Evolutionary conservation across 179 eudicot species (phyloP).

Genomic region (Spinacia oleracea): DNA sequence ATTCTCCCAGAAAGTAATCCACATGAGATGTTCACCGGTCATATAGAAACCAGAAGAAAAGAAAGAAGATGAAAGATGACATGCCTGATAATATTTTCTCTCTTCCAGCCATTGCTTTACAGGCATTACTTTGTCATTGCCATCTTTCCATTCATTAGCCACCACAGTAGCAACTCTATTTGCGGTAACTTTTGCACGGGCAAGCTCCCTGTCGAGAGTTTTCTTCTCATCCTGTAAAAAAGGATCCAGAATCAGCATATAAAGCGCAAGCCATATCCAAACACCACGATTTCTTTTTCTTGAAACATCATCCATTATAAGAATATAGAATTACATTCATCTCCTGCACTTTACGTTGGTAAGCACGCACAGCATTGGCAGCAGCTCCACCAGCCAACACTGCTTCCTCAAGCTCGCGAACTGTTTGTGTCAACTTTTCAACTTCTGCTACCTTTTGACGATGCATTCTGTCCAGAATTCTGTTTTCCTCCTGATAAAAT

Average conservation of each 20-base stretch:
- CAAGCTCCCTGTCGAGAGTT: slow-evolving; percentile 45
- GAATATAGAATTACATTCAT: slow-evolving; percentile 60
- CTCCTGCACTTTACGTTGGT: slow-evolving; percentile 94
- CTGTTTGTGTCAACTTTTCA: slow-evolving; percentile 90
- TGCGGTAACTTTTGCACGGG: slow-evolving; percentile 46
- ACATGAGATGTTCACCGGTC: not conserved
- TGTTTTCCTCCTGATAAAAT: slow-evolving; percentile 73
- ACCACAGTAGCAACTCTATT: slow-evolving; percentile 46
- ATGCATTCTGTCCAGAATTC: slow-evolving; percentile 84
- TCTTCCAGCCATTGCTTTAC: slow-evolving; percentile 79
- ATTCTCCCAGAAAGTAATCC: not conserved
- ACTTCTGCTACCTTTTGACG: slow-evolving; percentile 95
- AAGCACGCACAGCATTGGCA: slow-evolving; percentile 94
- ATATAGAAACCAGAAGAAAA: not conserved
- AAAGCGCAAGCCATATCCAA: not conserved
- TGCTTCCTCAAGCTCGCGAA: slow-evolving; percentile 88
- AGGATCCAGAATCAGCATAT: slow-evolving; percentile 1
- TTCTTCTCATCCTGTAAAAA: slow-evolving; percentile 63
- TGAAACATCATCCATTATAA: not conserved
- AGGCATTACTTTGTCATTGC: slow-evolving; percentile 47
- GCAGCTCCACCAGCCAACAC: slow-evolving; percentile 99
- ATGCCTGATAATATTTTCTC: slow-evolving; percentile 75
- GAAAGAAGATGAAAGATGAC: not conserved
- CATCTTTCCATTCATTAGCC: slow-evolving; percentile 51
- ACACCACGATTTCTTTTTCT: not conserved